Base-by-base conservation (phyloP, 371 early-diverging fungal species). In the Blastocladiella emersonii region DNA sequence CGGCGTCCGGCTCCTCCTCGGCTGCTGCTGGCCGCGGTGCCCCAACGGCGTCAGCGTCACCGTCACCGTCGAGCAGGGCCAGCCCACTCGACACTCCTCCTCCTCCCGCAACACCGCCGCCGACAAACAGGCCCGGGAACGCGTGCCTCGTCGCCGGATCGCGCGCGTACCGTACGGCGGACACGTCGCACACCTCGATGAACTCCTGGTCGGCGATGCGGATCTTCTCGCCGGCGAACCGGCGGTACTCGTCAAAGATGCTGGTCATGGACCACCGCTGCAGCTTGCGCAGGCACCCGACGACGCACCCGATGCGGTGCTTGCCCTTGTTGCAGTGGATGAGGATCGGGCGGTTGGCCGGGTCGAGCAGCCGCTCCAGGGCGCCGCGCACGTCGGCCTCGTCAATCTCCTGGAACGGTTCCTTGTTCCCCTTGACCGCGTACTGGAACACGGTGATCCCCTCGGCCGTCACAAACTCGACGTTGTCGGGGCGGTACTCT, bases 301-400 rank as follows among this genome's bases (percentile, higher is more conserved):
- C 86, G 48, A 95, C 65, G 69, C 96, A 97, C 3, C 95, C 97
- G 34, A 94, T 84, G 0, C 95, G 85, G 72, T 91, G 88, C 86
- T 88, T 94, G 61, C 95, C 97, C 43, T 93, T 90, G 66, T 93
- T 85, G 66, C 95, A 96, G 71, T 96, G 95, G 7, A 95, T 81
- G 30, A 96, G 74, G 4, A 93, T 77, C 68, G 70, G 72, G 36
- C 73, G 71, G 53, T 75, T 63, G 19, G 44, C 15, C 17, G 36
- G 25, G 6, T 61, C 43, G 25, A 60, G 32, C 2, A n/a, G 25
- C 34, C 23, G 45, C 48, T 41, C 84, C 36, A 96, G 74, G 0
- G 90, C 88, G 62, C 80, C 79, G 30, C 84, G 80, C 41, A 96
- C 88, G 56, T 85, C 85, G 21, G 74, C 72, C 59, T 83, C 81